These are phyloP conservation scores for Physcomitrium patens DNA, from an alignment of 225 moss, liverwort and hornwort species.

Conservation along the genomic window DNA sequence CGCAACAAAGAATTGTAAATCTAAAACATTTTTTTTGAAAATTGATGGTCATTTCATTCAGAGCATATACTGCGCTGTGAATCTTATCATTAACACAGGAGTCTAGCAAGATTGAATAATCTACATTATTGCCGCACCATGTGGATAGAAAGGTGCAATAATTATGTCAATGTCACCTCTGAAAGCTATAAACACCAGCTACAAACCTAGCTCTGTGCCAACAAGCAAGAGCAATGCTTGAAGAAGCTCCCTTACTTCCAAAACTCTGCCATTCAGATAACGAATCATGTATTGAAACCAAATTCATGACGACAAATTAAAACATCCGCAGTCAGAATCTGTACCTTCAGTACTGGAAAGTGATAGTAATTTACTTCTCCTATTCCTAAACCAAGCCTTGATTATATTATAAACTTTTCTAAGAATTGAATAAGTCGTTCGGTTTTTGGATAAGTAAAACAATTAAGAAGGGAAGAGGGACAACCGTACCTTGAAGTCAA, in stretches of 20 bases:
- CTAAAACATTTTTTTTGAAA: background rate
- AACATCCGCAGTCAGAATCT: background rate
- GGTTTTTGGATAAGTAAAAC: too few species aligned
- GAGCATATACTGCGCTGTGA: constrained; percentile 36
- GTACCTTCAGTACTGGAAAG: background rate
- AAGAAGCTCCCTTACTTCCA: constrained; percentile 44
- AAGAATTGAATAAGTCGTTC: too few species aligned
- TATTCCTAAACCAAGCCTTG: constrained; percentile 12
- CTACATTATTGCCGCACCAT: constrained; percentile 34
- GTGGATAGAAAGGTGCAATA: constrained; percentile 33
- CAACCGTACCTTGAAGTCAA: constrained; percentile 57
- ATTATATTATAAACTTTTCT: background rate
- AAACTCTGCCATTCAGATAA: constrained; percentile 40
- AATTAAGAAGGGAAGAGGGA: background rate
- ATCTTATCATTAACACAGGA: constrained; percentile 24
- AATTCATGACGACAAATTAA: background rate
- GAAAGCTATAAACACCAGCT: constrained; percentile 27
- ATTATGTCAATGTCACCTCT: constrained; percentile 22
- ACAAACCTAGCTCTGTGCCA: constrained; percentile 60
- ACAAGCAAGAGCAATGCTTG: constrained; percentile 56
- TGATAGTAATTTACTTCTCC: background rate
- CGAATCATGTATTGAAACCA: constrained; percentile 23
- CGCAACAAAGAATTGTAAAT: too few species aligned
- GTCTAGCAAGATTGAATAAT: constrained; percentile 34
- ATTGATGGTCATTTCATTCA: constrained; percentile 29